Conservation (phyloP, 495 filamentous ascomycete species). For the Cladorrhinum samala region DNA sequence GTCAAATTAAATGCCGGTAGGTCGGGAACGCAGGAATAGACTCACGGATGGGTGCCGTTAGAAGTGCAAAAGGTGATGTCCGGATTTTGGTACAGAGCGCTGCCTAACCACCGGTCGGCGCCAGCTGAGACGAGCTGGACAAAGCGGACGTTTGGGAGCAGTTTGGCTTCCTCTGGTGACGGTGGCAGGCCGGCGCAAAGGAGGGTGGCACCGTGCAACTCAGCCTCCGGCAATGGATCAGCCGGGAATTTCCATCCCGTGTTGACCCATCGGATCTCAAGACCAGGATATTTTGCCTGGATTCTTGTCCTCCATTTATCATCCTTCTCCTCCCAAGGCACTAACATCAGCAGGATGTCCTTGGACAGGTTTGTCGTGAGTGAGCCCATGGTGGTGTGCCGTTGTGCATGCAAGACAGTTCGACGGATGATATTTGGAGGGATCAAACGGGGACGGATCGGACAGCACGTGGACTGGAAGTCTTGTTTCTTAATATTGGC, state of each 20-base stretch:
- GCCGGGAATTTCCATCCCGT: not conserved
- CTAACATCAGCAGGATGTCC: not conserved
- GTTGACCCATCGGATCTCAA: not conserved
- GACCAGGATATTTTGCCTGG: not conserved
- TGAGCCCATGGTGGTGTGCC: not conserved
- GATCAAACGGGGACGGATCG: no score
- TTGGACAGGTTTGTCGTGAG: not conserved
- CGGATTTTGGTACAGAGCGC: constrained; percentile 24
- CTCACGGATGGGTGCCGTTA: constrained; percentile 25
- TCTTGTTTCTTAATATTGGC: no score
- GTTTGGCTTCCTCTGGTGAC: constrained; percentile 15
- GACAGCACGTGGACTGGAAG: no score
- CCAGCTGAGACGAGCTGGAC: constrained; percentile 30
- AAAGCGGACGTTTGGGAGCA: constrained; percentile 25
- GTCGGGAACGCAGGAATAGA: not conserved
- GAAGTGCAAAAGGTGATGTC: constrained; percentile 27
- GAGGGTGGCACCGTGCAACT: not conserved
- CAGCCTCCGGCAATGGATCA: not conserved
- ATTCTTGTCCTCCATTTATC: not conserved
- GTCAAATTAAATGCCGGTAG: not conserved
- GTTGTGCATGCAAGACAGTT: no score
- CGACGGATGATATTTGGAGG: no score
- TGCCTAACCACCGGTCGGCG: constrained; percentile 26
- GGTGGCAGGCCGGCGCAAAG: constrained; percentile 21
- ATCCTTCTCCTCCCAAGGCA: not conserved